Evolutionary conservation across 345 rosid species (phyloP), one percentile per base, ranked within the genome.

Genomic region (Anacardium occidentale): DNA sequence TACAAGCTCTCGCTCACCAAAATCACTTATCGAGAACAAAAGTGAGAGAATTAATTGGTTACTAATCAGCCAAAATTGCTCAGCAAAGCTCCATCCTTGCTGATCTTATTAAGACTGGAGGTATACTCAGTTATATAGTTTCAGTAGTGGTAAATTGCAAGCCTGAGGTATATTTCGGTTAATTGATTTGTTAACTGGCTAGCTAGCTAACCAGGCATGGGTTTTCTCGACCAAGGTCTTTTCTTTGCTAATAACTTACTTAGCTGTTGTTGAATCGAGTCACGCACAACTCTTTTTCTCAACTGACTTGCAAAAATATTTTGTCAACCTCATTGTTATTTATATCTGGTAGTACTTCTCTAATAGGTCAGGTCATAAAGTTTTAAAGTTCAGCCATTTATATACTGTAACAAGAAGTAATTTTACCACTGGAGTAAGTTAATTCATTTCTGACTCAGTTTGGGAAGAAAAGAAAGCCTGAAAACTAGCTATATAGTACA

Each of bases 1-100:
- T 32, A 47, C 37, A 64, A 24, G 24, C 6, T 47, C 51, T 56
- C 58, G 70, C 56, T 29, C 64, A 54, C 62, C 42, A 47, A 61
- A 25, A 54, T 64, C 60, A 69, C 48, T 65, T 25, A 40, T 48
- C 26, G 57, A 17, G 26, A 52, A 14, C 9, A 44, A 74, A 71
- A 73, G 53, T 11, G 71, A 64, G 61, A 51, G 44, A 26, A 18
- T 60, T 45, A 37, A 18, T 60, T 37, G 62, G 73, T 68, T 76
- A 64, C 82, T 58, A 77, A 72, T 56, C 42, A 29, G 73, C 78
- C 83, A 80, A 79, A 73, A 7, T 74, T 74, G 78, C 73, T 74
- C 72, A 66, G 20, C 25, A 40, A 55, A 79, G 78, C 76, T 59
- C 48, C 37, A 51, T 5, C 26, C 14, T 45, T 53, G 2, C 61